These are phyloP conservation scores for Candida sanyaensis DNA, from an alignment of 1,139 yeast species.

Conservation along the genomic window DNA sequence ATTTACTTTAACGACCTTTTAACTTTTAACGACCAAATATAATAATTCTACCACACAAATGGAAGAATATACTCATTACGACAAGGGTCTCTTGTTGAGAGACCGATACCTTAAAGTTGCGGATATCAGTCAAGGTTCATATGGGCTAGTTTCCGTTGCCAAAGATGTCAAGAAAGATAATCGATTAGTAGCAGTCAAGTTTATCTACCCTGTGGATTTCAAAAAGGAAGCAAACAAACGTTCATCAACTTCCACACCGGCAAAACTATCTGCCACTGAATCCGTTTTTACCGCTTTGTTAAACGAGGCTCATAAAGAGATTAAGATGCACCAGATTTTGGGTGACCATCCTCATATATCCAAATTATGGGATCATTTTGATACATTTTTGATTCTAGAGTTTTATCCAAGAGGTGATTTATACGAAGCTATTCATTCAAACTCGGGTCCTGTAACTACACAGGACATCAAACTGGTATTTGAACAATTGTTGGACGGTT, in stretches of 20 bases:
- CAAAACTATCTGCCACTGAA: constrained; percentile 28
- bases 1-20: background rate
- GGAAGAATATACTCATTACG: constrained; percentile 55
- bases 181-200: constrained; percentile 79
- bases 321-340: constrained; percentile 67
- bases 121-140: constrained; percentile 89
- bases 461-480: constrained; percentile 75
- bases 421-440: constrained; percentile 87
- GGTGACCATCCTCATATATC: constrained; percentile 70
- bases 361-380: constrained; percentile 72
- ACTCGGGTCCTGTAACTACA: constrained; percentile 77
- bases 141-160: constrained; percentile 89
- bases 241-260: constrained; percentile 40
- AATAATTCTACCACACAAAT: constrained; percentile 18
- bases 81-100: constrained; percentile 62
- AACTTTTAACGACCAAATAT: background rate
- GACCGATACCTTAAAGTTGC: constrained; percentile 69
- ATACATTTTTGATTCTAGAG: constrained; percentile 78
- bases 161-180: constrained; percentile 57
- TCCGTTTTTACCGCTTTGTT: constrained; percentile 38
- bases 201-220: constrained; percentile 57
- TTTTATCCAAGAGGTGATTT: constrained; percentile 91
- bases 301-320: constrained; percentile 79
- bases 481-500: constrained; percentile 74
- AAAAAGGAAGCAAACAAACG: constrained; percentile 21